Percentiles rank a stretch among this genome's conserved stretches.
phyloP scores from a whole-genome alignment of 2,329 filamentous ascomycete species.

The Colletotrichum costaricense region DNA sequence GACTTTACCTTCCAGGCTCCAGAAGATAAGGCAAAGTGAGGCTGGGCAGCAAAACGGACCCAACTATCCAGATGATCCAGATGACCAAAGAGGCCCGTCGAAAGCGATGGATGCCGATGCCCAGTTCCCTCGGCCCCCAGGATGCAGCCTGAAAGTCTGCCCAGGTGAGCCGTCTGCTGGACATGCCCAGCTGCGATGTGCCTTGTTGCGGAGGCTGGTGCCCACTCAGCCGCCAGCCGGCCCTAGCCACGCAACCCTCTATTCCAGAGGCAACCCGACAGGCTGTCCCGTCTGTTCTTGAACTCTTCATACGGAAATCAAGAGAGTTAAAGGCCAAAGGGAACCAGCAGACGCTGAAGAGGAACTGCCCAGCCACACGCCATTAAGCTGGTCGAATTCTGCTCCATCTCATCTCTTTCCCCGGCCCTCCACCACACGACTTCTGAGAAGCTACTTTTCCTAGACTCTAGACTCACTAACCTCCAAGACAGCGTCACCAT shows the following conservation, averaged over 20 bases:
- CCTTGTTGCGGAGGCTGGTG: conserved; percentile 24
- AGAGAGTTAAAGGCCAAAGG: background rate
- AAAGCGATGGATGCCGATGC: conserved; percentile 23
- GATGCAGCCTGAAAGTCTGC: conserved; percentile 28
- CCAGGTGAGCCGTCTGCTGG: conserved; percentile 17
- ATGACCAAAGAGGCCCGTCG: conserved; percentile 20
- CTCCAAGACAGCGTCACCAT: conserved; percentile 8
- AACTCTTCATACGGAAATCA: background rate
- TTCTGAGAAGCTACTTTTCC: background rate
- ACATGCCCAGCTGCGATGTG: conserved; percentile 22
- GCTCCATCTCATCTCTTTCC: conserved; percentile 9
- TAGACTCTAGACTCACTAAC: background rate
- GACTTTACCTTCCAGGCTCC: background rate
- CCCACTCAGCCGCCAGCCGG: conserved; percentile 25
- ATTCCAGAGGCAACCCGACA: conserved; percentile 14
- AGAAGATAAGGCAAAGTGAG: conserved; percentile 11
- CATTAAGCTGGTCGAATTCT: background rate
- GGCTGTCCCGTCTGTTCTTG: background rate
- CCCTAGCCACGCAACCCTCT: background rate
- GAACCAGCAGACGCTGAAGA: background rate
- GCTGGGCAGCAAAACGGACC: background rate
- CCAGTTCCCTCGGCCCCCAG: conserved; percentile 20
- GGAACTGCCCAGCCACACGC: background rate
- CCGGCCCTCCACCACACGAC: background rate
- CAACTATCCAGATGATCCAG: background rate